phyloP scores from a whole-genome alignment of 139 green algal genomes.

The Ettlia oleoabundans region DNA sequence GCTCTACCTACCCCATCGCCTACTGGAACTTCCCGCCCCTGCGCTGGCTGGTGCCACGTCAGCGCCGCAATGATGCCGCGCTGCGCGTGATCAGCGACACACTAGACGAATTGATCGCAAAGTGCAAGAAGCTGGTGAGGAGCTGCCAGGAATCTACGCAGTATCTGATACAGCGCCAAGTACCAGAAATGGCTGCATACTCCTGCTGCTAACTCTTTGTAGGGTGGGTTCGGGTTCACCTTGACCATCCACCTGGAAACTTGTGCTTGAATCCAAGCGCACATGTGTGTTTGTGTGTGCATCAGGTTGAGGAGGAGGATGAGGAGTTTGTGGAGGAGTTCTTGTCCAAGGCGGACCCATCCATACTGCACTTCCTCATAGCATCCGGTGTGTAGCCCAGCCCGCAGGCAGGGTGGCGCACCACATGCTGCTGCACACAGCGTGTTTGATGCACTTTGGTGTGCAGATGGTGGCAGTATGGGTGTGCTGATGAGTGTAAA shows the following conservation, averaged over 20 bases:
- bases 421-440: too few species aligned
- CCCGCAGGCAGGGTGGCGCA: too few species aligned
- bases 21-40: slow-evolving; percentile 94
- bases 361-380: slow-evolving; percentile 97
- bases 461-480: too few species aligned
- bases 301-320: slow-evolving; percentile 87
- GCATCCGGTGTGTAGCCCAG: slow-evolving; percentile 59
- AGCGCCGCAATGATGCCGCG: slow-evolving; percentile 55
- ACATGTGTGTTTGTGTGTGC: too few species aligned
- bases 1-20: slow-evolving; percentile 81
- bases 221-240: too few species aligned
- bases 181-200: neutral
- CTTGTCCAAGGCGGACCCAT: slow-evolving; percentile 86
- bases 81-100: slow-evolving; percentile 81
- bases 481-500: too few species aligned
- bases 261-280: too few species aligned
- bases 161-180: too few species aligned
- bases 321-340: slow-evolving; percentile 95
- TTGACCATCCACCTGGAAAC: too few species aligned
- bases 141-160: too few species aligned
- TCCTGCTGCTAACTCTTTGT: neutral
- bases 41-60: slow-evolving; percentile 35
- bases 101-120: slow-evolving; percentile 87
- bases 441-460: too few species aligned
- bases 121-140: slow-evolving; percentile 81